Percentiles rank a stretch among this genome's conserved stretches.
phyloP scores from a whole-genome alignment of 2,329 filamentous ascomycete genomes.

The Fusarium coicis region DNA sequence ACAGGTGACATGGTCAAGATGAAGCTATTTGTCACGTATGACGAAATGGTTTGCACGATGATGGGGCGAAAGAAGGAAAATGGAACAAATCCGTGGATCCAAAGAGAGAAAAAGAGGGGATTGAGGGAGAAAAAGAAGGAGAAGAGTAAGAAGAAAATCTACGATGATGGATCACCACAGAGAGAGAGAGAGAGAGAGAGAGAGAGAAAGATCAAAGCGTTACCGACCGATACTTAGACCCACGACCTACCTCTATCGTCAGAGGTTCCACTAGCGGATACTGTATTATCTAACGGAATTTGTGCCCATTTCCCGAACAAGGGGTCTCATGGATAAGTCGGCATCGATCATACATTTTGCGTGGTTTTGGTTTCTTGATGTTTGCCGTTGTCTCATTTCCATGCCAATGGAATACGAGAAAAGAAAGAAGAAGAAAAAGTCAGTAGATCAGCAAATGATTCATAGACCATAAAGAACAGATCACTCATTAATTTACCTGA shows the following conservation, averaged over 20 bases:
- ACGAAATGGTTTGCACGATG: constrained; percentile 16
- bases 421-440: not conserved
- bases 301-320: constrained; percentile 39
- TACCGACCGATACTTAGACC: not conserved
- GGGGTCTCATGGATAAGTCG: constrained; percentile 43
- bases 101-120: not conserved
- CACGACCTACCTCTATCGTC: constrained; percentile 7
- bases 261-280: constrained; percentile 33
- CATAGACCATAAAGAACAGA: not conserved
- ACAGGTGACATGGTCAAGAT: not conserved
- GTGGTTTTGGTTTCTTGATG: constrained; percentile 6
- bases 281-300: constrained; percentile 47
- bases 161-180: not conserved
- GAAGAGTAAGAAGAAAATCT: not conserved
- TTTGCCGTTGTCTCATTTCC: not conserved
- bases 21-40: constrained; percentile 41
- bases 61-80: constrained; percentile 22
- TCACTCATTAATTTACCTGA: not conserved
- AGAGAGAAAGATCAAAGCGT: constrained; percentile 29
- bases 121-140: not conserved
- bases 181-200: constrained; percentile 15
- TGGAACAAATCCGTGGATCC: constrained; percentile 31
- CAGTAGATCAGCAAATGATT: not conserved
- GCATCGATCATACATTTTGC: constrained; percentile 36
- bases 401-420: not conserved